Evolutionary conservation across 192 early-diverging fungal genomes (phyloP).

Genomic region (Gaertneriomyces semiglobifer): DNA sequence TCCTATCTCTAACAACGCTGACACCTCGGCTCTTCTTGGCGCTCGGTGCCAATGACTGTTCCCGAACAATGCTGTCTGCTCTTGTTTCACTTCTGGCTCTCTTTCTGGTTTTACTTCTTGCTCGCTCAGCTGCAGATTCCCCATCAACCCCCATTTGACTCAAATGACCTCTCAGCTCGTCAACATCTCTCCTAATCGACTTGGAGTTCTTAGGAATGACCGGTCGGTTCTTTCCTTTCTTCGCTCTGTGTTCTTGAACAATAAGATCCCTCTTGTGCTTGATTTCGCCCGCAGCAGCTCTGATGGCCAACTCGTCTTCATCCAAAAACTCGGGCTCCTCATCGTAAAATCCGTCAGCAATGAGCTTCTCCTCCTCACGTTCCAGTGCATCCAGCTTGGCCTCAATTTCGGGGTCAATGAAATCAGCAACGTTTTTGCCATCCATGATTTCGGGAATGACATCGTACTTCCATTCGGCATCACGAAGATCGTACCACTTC

Average conservation of each 20-base stretch:
- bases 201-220: conserved; percentile 59
- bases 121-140: conserved; percentile 49
- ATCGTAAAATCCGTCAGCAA: conserved; percentile 89
- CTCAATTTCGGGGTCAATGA: conserved; percentile 96
- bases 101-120: conserved; percentile 66
- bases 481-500: conserved; percentile 80
- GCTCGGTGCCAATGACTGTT: conserved; percentile 48
- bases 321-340: conserved; percentile 63
- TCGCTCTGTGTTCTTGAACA: conserved; percentile 66
- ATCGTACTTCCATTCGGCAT: conserved; percentile 95
- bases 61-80: conserved; percentile 50
- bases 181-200: conserved; percentile 10
- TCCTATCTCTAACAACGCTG: conserved; percentile 37
- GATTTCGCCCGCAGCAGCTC: conserved; percentile 73
- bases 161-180: conserved; percentile 64
- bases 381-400: conserved; percentile 92
- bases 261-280: conserved; percentile 84
- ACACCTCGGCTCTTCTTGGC: conserved; percentile 29
- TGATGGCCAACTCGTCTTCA: conserved; percentile 77
- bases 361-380: conserved; percentile 92
- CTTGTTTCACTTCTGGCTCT: conserved; percentile 71
- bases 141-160: conserved; percentile 70
- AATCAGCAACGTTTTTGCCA: conserved; percentile 98
- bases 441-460: conserved; percentile 97
- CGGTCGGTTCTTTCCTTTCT: conserved; percentile 78